phyloP scores from a whole-genome alignment of 768 basidiomycete species.

The Lactarius indigo region DNA sequence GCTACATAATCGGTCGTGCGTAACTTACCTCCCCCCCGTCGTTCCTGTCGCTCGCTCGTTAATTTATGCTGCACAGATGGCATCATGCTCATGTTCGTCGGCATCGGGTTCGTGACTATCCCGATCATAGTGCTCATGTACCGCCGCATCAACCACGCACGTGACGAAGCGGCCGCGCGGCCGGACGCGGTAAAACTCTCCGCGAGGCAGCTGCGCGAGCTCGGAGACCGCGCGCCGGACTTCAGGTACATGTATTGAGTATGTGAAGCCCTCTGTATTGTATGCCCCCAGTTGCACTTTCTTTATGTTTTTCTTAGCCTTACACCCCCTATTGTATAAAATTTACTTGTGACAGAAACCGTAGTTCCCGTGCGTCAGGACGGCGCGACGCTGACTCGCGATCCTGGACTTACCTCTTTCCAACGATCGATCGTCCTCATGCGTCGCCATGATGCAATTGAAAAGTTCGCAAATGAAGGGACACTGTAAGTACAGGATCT shows the following conservation, averaged over 20 bases:
- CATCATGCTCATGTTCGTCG: slow-evolving; percentile 64
- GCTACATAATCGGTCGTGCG: slow-evolving; percentile 62
- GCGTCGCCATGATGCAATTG: too few relatives aligned
- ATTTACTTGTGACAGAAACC: too few relatives aligned
- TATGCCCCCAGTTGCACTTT: background rate
- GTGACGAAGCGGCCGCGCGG: slow-evolving; percentile 45
- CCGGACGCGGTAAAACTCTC: slow-evolving; percentile 26
- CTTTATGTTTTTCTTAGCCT: too few relatives aligned
- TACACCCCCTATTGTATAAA: too few relatives aligned
- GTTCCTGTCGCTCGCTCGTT: background rate
- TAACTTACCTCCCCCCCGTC: slow-evolving; percentile 16
- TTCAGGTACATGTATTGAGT: slow-evolving; percentile 47
- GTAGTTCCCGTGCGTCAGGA: too few relatives aligned
- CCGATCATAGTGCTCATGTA: slow-evolving; percentile 50
- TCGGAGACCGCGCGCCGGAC: slow-evolving; percentile 63
- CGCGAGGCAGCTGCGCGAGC: slow-evolving; percentile 32
- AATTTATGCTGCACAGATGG: slow-evolving; percentile 41
- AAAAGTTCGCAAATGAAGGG: too few relatives aligned
- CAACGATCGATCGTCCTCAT: too few relatives aligned
- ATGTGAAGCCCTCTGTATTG: background rate
- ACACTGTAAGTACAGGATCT: background rate
- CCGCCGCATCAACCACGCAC: slow-evolving; percentile 49
- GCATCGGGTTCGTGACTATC: slow-evolving; percentile 54
- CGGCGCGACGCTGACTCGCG: too few relatives aligned
- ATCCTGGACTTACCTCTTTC: too few relatives aligned